Percentiles rank a stretch among this genome's conserved stretches.
phyloP scores from a whole-genome alignment of 805 yeast genomes.

The Ogataea siamensis region DNA sequence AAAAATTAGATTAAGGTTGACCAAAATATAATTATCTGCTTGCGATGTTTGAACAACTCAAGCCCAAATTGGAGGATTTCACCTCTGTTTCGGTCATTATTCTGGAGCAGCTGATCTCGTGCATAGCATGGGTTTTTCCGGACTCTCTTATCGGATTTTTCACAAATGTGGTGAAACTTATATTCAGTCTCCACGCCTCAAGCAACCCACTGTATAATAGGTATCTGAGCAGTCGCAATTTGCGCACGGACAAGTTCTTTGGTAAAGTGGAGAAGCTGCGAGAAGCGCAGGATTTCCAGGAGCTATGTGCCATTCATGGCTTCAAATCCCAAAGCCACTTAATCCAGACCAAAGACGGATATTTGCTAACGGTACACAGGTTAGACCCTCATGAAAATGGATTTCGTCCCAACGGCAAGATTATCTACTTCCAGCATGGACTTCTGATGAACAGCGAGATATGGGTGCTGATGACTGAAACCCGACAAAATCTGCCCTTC shows the following conservation, averaged over 20 bases:
- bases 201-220: conserved; percentile 26
- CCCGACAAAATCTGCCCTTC: conserved; percentile 62
- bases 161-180: conserved; percentile 21
- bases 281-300: conserved; percentile 53
- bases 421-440: conserved; percentile 89
- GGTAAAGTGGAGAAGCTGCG: conserved; percentile 37
- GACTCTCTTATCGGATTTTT: conserved; percentile 24
- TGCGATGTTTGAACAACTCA: conserved; percentile 4
- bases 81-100: conserved; percentile 28
- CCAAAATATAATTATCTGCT: conserved; percentile 3
- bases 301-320: conserved; percentile 67
- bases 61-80: conserved; percentile 14
- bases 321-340: conserved; percentile 73
- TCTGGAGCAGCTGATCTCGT: conserved; percentile 27
- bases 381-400: conserved; percentile 41
- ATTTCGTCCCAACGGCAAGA: conserved; percentile 39
- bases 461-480: conserved; percentile 44
- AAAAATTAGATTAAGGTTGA: not conserved
- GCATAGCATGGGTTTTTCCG: conserved; percentile 28
- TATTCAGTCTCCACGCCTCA: conserved; percentile 22
- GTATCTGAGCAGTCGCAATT: conserved; percentile 17
- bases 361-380: conserved; percentile 72
- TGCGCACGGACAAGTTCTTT: conserved; percentile 18
- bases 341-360: conserved; percentile 74
- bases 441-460: conserved; percentile 84